Evolutionary conservation across 2,329 filamentous ascomycete species (phyloP).

Genomic region (Chaetomium sp.): DNA sequence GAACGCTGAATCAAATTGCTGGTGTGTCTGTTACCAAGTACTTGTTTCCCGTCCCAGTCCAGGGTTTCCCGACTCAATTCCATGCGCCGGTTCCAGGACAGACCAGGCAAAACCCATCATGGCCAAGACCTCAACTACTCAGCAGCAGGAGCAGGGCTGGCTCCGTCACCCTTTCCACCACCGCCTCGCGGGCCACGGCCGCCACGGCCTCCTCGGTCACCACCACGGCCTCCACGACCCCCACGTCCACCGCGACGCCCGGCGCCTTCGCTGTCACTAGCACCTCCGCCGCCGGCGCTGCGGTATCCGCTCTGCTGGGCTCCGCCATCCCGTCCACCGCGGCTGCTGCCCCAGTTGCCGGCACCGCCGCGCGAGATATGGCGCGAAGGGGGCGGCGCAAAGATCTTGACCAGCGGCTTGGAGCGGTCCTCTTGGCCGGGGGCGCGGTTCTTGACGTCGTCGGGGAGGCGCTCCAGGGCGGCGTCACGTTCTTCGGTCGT

Average conservation of each 20-base stretch:
- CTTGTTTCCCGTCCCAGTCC: no score
- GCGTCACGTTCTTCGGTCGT: constrained; percentile 71
- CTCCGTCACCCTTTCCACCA: constrained; percentile 53
- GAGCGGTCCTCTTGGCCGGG: constrained; percentile 59
- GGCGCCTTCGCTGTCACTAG: constrained; percentile 57
- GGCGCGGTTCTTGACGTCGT: constrained; percentile 67
- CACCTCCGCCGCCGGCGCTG: constrained; percentile 74
- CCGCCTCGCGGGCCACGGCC: constrained; percentile 51
- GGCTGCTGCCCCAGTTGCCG: constrained; percentile 60
- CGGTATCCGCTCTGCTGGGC: constrained; percentile 67
- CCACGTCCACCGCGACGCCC: constrained; percentile 50
- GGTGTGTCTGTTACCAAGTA: no score
- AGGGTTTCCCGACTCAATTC: no score
- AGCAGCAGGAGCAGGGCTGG: constrained; percentile 24
- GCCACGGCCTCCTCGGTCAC: constrained; percentile 47
- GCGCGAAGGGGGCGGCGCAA: constrained; percentile 59
- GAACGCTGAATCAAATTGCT: no score
- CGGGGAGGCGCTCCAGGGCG: constrained; percentile 66
- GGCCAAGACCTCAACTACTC: neutral
- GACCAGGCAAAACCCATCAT: neutral
- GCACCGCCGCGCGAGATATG: constrained; percentile 57
- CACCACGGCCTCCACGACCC: constrained; percentile 46
- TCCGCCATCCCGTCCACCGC: constrained; percentile 50
- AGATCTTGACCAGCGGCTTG: constrained; percentile 77
- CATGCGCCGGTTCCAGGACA: neutral